Base-by-base conservation (phyloP, 2,329 filamentous ascomycete genomes). In the Ophiognomonia clavigignenti-juglandacearum region DNA sequence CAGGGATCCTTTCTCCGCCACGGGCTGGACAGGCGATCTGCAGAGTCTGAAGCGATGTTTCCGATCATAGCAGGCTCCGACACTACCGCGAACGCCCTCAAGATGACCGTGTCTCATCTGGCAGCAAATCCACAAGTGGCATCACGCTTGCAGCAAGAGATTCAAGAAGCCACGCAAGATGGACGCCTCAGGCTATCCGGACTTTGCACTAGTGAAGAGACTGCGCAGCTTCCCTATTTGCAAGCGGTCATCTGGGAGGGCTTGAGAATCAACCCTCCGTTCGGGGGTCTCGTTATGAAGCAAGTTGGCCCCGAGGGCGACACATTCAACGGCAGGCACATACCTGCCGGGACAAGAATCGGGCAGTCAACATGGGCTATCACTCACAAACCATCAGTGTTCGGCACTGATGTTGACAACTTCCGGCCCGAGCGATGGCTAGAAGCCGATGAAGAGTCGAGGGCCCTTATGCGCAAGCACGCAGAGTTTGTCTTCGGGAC, bases 191-290 rank as follows among this genome's bases (percentile, higher is more conserved):
- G 29, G 10, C 37, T 39, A n/a, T 43, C 50, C 4, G 45, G 42
- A 6, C 51, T 32, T 16, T 26, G 24, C 24, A 26, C 24, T 10
- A 51, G 44, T 43, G 32, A 24, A 3, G 43, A 53, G 40, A 48
- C 49, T n/a, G 43, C 31, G 23, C 43, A 43, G 18, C 52, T 56
- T 18, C 53, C 47, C 8, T 59, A 59, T 41, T 52, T 56, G 4
- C 39, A 57, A 4, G 56, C 56, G 35, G 53, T 57, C 20, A 47
- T 58, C 34, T 55, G 52, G 39, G 55, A 57, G 39, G 53, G 51
- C 4, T 50, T 58, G 48, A 52, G 56, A 32, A 34, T 57, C 35
- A 18, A 52, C 19, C 52, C 53, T n/a, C 50, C 41, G 43, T 51
- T 43, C 36, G 51, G 29, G 32, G 47, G 46, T 43, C 50, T 23